Base-by-base conservation (phyloP, 2,329 filamentous ascomycete species). In the Sclerotinia spermophila region DNA sequence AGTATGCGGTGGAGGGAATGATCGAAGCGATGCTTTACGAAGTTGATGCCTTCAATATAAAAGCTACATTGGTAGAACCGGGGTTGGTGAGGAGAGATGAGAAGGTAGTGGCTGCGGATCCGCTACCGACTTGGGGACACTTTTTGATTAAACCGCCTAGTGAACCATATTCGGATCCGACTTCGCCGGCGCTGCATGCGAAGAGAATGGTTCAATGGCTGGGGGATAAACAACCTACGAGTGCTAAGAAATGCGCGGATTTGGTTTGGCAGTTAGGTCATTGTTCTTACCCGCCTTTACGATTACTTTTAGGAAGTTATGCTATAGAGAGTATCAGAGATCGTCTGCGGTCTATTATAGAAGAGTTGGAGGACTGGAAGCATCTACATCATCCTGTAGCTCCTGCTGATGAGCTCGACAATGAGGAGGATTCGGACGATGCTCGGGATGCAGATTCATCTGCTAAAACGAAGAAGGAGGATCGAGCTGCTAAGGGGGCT, bases 21-120 rank as follows among this genome's bases (percentile, higher is more conserved):
- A 94, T 98, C 76, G 96, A 99, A 81, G 94, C 93, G 24, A 95
- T 99, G 92, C 86, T 97, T 24, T 98, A 98, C 81, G 96, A 99
- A 80, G 90, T 97, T 51, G 94, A 97, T 71, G 83, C 85, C 0
- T 97, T 97, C 82, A 95, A 96, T 79, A 92, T 98, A 80, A 97
- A 96, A 81, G 93, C 93, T 0, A 97, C 95, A 2, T 86, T 99
- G 8, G 94, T 98, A 0, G 93, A 97, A 78, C 94, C 95, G 1
- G 94, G 94, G 0, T 87, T 97, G 74, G 92, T 97, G 73, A 86
- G 94, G 8, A 87, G 94, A 8, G 95, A 98, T 80, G 94, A 98
- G 78, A 88, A 89, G 21, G 87, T 89, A 68, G 84, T 82, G 75
- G 75, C 71, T 24, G 74, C 73, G 17, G 76, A 76, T 67, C 88